A percentile compares a stretch with the other conserved stretches of the same genome.
Evolutionary conservation across 192 early-diverging fungal genomes (phyloP).

Genomic region (Entomortierella beljakovae): DNA sequence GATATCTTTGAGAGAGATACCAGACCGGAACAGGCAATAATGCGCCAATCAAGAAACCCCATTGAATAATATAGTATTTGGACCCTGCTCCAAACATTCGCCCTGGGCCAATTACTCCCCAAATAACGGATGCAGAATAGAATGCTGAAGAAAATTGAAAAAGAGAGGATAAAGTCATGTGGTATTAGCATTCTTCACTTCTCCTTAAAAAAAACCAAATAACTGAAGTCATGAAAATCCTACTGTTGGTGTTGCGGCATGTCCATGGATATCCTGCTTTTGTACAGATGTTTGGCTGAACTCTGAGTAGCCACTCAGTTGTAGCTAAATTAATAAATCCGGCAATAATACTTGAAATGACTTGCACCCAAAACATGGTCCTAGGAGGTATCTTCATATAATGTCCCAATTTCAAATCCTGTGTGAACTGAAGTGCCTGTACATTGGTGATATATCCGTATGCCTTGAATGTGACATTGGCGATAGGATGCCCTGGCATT

Average conservation of each 20-base stretch:
- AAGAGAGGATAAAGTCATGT: neutral
- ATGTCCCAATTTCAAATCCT: constrained; percentile 71
- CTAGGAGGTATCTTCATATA: constrained; percentile 73
- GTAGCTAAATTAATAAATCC: constrained; percentile 56
- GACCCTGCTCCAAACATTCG: constrained; percentile 58
- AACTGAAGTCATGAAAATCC: constrained; percentile 1
- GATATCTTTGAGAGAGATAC: constrained; percentile 62
- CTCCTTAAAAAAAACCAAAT: neutral
- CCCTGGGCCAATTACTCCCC: constrained; percentile 78
- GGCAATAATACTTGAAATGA: constrained; percentile 58
- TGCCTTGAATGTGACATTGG: constrained; percentile 69
- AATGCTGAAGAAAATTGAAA: constrained; percentile 51
- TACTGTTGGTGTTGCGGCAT: constrained; percentile 57
- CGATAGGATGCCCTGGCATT: constrained; percentile 61
- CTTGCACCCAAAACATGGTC: constrained; percentile 63
- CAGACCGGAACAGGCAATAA: constrained; percentile 64
- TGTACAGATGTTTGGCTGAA: constrained; percentile 52
- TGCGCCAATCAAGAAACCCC: constrained; percentile 62
- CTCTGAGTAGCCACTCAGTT: constrained; percentile 29
- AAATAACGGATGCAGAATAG: constrained; percentile 75
- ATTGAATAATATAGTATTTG: constrained; percentile 55
- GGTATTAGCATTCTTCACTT: no score
- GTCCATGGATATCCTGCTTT: constrained; percentile 43
- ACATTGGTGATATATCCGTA: constrained; percentile 59
- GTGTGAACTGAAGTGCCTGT: constrained; percentile 61